These are phyloP conservation scores for Blastomyces parvus DNA, from an alignment of 2,329 filamentous ascomycete genomes.

Conservation along the genomic window DNA sequence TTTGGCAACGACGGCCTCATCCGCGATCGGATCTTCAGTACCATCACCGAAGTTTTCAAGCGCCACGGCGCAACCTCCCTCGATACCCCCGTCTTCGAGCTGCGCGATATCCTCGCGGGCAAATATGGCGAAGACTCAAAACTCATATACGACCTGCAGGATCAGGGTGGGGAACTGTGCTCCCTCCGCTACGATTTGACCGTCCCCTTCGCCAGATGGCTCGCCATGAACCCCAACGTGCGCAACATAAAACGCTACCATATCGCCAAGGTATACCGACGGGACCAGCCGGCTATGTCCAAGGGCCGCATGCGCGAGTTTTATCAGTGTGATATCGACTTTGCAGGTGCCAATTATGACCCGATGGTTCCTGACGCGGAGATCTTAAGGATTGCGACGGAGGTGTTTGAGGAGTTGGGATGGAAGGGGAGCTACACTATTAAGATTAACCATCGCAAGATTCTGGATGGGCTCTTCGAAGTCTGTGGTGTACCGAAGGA, in stretches of 20 bases:
- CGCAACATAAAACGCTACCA: conserved; percentile 88
- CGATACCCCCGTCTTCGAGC: conserved; percentile 75
- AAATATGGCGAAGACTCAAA: conserved; percentile 92
- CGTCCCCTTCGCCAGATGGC: conserved; percentile 82
- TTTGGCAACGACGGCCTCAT: conserved; percentile 68
- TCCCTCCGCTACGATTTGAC: conserved; percentile 81
- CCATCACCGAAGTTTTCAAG: conserved; percentile 71
- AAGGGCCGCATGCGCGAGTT: conserved; percentile 93
- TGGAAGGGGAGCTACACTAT: conserved; percentile 70
- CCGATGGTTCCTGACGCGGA: conserved; percentile 89
- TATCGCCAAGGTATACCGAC: conserved; percentile 82
- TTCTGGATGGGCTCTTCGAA: conserved; percentile 84
- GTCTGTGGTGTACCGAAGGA: conserved; percentile 81
- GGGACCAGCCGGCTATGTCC: conserved; percentile 71
- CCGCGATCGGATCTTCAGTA: conserved; percentile 67
- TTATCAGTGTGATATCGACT: conserved; percentile 96
- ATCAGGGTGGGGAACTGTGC: conserved; percentile 78
- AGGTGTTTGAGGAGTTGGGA: conserved; percentile 73
- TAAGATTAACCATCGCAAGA: conserved; percentile 92
- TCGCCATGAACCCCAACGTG: conserved; percentile 79
- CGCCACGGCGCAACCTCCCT: conserved; percentile 70
- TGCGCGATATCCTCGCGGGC: conserved; percentile 74
- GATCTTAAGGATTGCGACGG: conserved; percentile 70
- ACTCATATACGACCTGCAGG: conserved; percentile 80
- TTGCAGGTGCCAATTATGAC: conserved; percentile 71